Conservation (phyloP, 2,329 filamentous ascomycete genomes). For the Epichloe amarillans region DNA sequence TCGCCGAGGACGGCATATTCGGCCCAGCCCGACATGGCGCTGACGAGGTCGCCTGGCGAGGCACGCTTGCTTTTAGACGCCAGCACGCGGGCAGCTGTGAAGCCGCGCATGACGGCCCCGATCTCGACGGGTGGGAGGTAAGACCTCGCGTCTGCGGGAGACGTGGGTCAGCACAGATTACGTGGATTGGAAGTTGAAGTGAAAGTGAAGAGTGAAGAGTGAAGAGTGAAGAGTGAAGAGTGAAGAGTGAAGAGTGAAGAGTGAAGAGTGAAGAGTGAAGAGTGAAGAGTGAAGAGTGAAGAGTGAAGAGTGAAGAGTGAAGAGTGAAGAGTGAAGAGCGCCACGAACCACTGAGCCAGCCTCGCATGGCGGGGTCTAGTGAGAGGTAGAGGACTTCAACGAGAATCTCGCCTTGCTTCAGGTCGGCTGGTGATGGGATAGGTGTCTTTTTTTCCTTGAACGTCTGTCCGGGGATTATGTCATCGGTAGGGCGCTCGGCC, state of each 20-base stretch:
- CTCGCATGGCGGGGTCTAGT: slow-evolving; percentile 64
- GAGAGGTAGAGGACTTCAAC: slow-evolving; percentile 49
- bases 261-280: background rate
- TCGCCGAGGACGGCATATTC: slow-evolving; percentile 48
- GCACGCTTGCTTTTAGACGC: slow-evolving; percentile 43
- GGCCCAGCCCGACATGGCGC: slow-evolving; percentile 46
- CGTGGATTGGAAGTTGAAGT: background rate
- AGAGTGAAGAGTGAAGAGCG: background rate
- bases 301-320: background rate
- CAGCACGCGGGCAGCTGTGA: slow-evolving; percentile 45
- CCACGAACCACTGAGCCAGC: slow-evolving; percentile 47
- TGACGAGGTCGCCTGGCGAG: slow-evolving; percentile 44
- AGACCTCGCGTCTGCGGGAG: slow-evolving; percentile 29
- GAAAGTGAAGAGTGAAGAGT: no score
- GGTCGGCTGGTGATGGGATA: slow-evolving; percentile 35
- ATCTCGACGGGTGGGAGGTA: slow-evolving; percentile 58
- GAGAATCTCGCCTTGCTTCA: slow-evolving; percentile 53
- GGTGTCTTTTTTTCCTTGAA: slow-evolving; percentile 40
- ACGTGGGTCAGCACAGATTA: background rate
- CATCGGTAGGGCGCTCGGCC: slow-evolving; percentile 45
- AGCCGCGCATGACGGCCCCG: slow-evolving; percentile 55
- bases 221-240: no score
- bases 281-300: background rate
- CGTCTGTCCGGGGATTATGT: slow-evolving; percentile 52
- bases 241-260: background rate